A percentile compares a stretch with the other conserved stretches of the same genome.
Evolutionary conservation across 148 eudicot genomes (phyloP).

Genomic region (Fagopyrum tataricum): DNA sequence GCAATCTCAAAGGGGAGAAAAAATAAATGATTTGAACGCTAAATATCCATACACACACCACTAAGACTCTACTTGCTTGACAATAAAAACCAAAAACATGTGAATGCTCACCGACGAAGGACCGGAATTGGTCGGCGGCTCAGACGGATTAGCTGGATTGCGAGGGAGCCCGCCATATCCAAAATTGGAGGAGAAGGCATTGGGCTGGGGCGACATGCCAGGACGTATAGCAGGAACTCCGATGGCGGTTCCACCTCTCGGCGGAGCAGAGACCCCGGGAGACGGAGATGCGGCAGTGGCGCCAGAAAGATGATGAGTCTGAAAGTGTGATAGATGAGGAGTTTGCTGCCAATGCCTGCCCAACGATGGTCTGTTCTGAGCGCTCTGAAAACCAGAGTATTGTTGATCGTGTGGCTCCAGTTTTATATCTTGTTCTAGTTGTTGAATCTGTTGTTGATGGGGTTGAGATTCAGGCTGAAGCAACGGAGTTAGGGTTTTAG

Average conservation of each 20-base stretch:
- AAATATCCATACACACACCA: neutral
- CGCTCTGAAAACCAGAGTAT: constrained; percentile 8
- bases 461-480: constrained; percentile 18
- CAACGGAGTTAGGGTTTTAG: constrained; percentile 9
- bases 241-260: constrained; percentile 56
- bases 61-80: neutral
- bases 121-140: constrained; percentile 20
- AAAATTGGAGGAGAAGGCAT: constrained; percentile 38
- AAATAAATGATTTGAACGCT: neutral
- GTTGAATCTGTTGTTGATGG: constrained; percentile 12
- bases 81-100: neutral
- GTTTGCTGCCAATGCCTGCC: constrained; percentile 48
- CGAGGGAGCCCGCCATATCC: constrained; percentile 29
- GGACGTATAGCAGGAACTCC: constrained; percentile 63
- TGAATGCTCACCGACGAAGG: constrained; percentile 22
- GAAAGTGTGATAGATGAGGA: constrained; percentile 31
- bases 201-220: constrained; percentile 22
- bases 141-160: constrained; percentile 21
- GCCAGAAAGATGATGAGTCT: constrained; percentile 24
- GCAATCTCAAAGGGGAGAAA: neutral
- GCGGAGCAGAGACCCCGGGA: constrained; percentile 22
- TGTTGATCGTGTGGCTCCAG: neutral
- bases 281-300: constrained; percentile 17
- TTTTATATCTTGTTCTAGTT: neutral
- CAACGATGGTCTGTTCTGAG: constrained; percentile 29